phyloP scores from a whole-genome alignment of 1,284 basidiomycete species.

The Moniliophthora roreri region DNA sequence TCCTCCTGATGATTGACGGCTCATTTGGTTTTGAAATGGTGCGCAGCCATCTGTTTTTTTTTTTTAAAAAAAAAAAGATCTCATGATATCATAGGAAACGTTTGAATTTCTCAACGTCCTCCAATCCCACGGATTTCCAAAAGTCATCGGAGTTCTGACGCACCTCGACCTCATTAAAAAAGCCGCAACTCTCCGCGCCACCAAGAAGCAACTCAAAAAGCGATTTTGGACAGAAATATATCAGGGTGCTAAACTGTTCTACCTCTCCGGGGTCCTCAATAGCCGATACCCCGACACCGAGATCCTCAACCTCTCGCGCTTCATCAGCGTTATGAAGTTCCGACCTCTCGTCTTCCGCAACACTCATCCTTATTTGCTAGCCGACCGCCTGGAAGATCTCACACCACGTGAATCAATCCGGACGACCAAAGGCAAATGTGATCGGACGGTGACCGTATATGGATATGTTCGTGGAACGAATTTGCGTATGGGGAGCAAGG shows the following conservation, averaged over 20 bases:
- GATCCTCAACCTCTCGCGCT: slow-evolving; percentile 93
- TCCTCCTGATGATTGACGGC: slow-evolving; percentile 96
- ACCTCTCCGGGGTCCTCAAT: slow-evolving; percentile 96
- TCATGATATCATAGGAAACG: slow-evolving; percentile 70
- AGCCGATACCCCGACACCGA: slow-evolving; percentile 98
- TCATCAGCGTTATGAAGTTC: slow-evolving; percentile 99
- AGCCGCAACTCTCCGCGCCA: slow-evolving; percentile 80
- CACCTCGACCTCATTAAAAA: slow-evolving; percentile 99
- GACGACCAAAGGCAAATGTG: slow-evolving; percentile 78
- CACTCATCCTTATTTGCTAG: slow-evolving; percentile 93
- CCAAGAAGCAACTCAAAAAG: slow-evolving; percentile 95
- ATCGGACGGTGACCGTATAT: slow-evolving; percentile 91
- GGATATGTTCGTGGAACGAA: slow-evolving; percentile 95
- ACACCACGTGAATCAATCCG: slow-evolving; percentile 87
- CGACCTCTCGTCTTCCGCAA: slow-evolving; percentile 97
- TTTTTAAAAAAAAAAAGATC: slow-evolving; percentile 2
- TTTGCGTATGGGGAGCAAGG: slow-evolving; percentile 76
- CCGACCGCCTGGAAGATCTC: slow-evolving; percentile 93
- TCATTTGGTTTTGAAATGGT: slow-evolving; percentile 99
- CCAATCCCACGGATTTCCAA: slow-evolving; percentile 97
- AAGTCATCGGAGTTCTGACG: slow-evolving; percentile 95
- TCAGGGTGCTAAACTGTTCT: slow-evolving; percentile 98
- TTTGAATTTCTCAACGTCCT: slow-evolving; percentile 99
- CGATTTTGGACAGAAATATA: slow-evolving; percentile 99
- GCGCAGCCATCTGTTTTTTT: slow-evolving; percentile 21